Conservation (phyloP, 139 green algal species). For the Chlamydomonas sp. region DNA sequence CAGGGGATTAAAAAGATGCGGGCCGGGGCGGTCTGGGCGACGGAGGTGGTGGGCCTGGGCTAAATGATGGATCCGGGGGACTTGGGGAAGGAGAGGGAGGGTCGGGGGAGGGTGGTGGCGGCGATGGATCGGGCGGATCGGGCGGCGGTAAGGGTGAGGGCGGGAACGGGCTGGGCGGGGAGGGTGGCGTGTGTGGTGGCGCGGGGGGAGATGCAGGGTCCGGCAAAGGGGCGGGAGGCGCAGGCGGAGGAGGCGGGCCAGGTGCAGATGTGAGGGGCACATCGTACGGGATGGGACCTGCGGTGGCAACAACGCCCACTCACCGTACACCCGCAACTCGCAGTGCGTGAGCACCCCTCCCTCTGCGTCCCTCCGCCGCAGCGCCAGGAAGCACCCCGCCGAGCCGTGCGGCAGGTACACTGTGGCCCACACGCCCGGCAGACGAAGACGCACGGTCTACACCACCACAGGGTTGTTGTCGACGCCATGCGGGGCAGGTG, state of each 20-base stretch:
- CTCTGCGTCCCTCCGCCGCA: neutral
- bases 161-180: no score
- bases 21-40: no score
- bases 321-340: slow-evolving; percentile 9
- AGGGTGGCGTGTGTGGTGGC: neutral
- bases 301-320: neutral
- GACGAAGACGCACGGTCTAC: neutral
- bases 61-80: no score
- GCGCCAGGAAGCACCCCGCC: no score
- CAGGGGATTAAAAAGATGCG: no score
- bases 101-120: no score
- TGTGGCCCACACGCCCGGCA: slow-evolving; percentile 10
- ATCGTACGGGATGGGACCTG: slow-evolving; percentile 1
- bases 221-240: neutral
- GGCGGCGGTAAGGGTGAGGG: no score
- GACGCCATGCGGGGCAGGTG: neutral
- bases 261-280: neutral
- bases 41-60: no score
- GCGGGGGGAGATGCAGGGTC: neutral
- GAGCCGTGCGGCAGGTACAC: neutral
- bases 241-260: neutral
- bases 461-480: slow-evolving; percentile 17
- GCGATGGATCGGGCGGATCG: no score
- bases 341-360: neutral
- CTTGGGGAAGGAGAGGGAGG: no score